A percentile compares a stretch with the other conserved stretches of the same genome.
Evolutionary conservation across 768 basidiomycete genomes (phyloP).

Genomic region (Lentinus brumalis): DNA sequence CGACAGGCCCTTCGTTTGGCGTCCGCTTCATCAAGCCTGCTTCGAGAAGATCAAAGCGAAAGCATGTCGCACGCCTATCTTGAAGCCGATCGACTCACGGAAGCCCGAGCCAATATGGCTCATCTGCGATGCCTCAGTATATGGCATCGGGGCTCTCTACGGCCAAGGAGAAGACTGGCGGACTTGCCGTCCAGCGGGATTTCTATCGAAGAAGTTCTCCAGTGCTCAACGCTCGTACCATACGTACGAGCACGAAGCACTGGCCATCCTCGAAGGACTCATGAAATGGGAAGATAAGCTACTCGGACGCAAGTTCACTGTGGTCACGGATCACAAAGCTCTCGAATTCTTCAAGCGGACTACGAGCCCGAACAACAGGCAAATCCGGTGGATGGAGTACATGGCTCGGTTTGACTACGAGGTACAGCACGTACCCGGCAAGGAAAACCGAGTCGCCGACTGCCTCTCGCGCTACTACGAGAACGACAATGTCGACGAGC

Average conservation of each 20-base stretch:
- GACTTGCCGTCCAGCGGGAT: conserved; percentile 29
- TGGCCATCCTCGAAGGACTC: conserved; percentile 22
- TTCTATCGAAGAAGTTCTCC: conserved; percentile 34
- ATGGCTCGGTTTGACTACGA: conserved; percentile 32
- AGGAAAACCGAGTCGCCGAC: conserved; percentile 33
- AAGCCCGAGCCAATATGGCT: conserved; percentile 23
- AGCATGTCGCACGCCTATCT: conserved; percentile 12
- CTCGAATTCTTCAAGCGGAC: conserved; percentile 33
- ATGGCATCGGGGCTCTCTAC: conserved; percentile 25
- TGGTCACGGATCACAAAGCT: conserved; percentile 33
- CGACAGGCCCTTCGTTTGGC: conserved; percentile 29
- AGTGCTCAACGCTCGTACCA: conserved; percentile 27
- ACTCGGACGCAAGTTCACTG: conserved; percentile 24
- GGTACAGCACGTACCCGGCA: conserved; percentile 29
- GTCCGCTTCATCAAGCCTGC: conserved; percentile 23
- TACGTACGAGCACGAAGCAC: conserved; percentile 24
- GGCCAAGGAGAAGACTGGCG: conserved; percentile 32
- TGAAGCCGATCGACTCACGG: conserved; percentile 19
- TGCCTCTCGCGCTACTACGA: conserved; percentile 35
- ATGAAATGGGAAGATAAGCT: conserved; percentile 38
- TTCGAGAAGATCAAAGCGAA: conserved; percentile 24
- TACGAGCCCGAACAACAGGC: conserved; percentile 21
- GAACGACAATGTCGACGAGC: conserved; percentile 20
- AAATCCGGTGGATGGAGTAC: conserved; percentile 35
- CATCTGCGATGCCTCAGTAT: conserved; percentile 22